These are phyloP conservation scores for Alternaria gaisen DNA, from an alignment of 2,329 filamentous ascomycete genomes.

Conservation along the genomic window DNA sequence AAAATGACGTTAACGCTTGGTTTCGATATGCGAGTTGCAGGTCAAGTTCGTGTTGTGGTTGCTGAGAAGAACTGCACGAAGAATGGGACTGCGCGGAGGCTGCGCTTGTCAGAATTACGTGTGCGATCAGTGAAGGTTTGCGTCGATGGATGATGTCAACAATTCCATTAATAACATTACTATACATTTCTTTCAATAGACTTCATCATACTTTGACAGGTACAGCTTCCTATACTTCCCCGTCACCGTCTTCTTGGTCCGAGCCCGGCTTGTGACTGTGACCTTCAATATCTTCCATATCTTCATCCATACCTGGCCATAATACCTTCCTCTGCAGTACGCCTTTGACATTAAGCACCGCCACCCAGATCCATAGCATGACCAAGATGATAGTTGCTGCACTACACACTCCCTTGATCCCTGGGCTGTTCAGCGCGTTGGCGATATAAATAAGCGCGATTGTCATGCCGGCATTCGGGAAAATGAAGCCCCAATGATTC, in stretches of 20 bases:
- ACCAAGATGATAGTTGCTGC: conserved; percentile 65
- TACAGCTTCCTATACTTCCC: neutral
- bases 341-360: conserved; percentile 60
- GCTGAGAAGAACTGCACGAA: neutral
- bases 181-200: neutral
- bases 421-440: conserved; percentile 60
- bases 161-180: neutral
- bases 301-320: conserved; percentile 69
- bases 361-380: conserved; percentile 63
- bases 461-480: conserved; percentile 69
- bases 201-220: neutral
- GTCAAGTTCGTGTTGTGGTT: neutral
- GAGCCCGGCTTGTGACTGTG: conserved; percentile 20
- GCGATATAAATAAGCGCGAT: conserved; percentile 64
- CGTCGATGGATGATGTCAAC: neutral
- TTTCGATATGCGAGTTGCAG: neutral
- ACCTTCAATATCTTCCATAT: conserved; percentile 52
- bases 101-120: neutral
- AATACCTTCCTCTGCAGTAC: conserved; percentile 59
- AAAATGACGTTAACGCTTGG: conserved; percentile 14
- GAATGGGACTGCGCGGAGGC: neutral
- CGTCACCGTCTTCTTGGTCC: conserved; percentile 10
- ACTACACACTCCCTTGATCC: conserved; percentile 62
- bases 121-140: neutral
- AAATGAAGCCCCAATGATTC: conserved; percentile 67